Percentiles rank a stretch among this genome's conserved stretches.
phyloP scores from a whole-genome alignment of 495 filamentous ascomycete genomes.

The Penicillium parvum region DNA sequence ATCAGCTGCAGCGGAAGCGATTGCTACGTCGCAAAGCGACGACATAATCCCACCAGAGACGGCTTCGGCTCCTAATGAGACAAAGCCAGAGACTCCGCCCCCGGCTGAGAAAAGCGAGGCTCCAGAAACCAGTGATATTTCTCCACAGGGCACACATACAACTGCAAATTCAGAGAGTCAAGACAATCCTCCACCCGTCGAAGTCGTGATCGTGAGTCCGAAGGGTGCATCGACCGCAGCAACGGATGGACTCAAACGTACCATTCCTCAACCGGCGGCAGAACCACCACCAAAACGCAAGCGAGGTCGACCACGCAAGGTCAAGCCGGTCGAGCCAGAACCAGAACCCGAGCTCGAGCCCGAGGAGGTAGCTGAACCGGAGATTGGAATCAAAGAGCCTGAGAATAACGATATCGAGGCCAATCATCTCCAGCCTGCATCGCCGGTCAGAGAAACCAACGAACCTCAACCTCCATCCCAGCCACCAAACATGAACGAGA shows the following conservation, averaged over 20 bases:
- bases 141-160: neutral
- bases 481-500: too few species aligned
- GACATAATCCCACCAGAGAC: neutral
- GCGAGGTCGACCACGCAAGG: slow-evolving; percentile 16
- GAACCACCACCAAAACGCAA: slow-evolving; percentile 20
- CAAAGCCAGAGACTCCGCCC: neutral
- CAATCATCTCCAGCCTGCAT: too few species aligned
- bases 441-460: too few species aligned
- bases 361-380: neutral
- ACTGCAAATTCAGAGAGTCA: too few species aligned
- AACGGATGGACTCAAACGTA: slow-evolving; percentile 8
- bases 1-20: neutral
- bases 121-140: neutral
- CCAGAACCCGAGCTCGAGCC: neutral
- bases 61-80: neutral
- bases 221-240: neutral
- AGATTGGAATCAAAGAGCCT: neutral
- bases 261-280: slow-evolving; percentile 7
- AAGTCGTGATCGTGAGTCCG: slow-evolving; percentile 20
- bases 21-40: neutral
- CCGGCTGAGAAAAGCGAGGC: neutral
- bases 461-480: too few species aligned
- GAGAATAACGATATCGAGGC: neutral
- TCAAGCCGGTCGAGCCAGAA: neutral
- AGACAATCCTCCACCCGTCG: too few species aligned